phyloP scores from a whole-genome alignment of 768 basidiomycete species.

The Gymnopilus dilepis region DNA sequence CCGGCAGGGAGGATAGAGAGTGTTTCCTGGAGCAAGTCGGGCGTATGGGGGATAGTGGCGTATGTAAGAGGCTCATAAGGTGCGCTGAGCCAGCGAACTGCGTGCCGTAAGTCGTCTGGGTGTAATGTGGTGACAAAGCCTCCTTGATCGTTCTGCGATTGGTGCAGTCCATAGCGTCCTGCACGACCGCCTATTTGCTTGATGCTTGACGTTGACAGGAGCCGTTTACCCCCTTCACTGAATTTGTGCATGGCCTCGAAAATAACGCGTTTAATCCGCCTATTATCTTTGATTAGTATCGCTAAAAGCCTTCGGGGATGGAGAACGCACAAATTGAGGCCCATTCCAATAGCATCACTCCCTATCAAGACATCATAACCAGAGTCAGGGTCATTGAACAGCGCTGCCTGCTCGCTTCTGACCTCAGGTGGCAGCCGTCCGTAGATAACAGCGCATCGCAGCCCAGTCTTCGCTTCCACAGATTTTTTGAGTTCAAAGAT shows the following conservation, averaged over 20 bases:
- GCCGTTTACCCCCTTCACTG: slow-evolving; percentile 49
- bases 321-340: slow-evolving; percentile 84
- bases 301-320: neutral
- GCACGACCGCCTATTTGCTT: slow-evolving; percentile 97
- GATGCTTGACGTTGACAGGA: slow-evolving; percentile 74
- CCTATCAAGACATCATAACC: slow-evolving; percentile 90
- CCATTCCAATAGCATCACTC: slow-evolving; percentile 97
- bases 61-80: slow-evolving; percentile 54
- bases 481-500: slow-evolving; percentile 80
- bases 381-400: slow-evolving; percentile 88
- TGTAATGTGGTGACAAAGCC: slow-evolving; percentile 81
- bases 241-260: slow-evolving; percentile 76
- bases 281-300: slow-evolving; percentile 34
- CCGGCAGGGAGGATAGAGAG: slow-evolving; percentile 47
- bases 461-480: slow-evolving; percentile 73
- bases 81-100: slow-evolving; percentile 58
- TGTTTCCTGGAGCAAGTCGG: slow-evolving; percentile 23
- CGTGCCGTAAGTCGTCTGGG: slow-evolving; percentile 60
- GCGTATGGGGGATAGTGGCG: slow-evolving; percentile 50
- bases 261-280: slow-evolving; percentile 89
- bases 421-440: slow-evolving; percentile 92
- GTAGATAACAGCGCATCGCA: slow-evolving; percentile 91
- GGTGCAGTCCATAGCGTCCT: slow-evolving; percentile 81
- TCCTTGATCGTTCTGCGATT: slow-evolving; percentile 40
- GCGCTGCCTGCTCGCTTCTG: slow-evolving; percentile 86